These are phyloP conservation scores for Rostrohypoxylon terebratum DNA, from an alignment of 495 filamentous ascomycete species.

Conservation along the genomic window DNA sequence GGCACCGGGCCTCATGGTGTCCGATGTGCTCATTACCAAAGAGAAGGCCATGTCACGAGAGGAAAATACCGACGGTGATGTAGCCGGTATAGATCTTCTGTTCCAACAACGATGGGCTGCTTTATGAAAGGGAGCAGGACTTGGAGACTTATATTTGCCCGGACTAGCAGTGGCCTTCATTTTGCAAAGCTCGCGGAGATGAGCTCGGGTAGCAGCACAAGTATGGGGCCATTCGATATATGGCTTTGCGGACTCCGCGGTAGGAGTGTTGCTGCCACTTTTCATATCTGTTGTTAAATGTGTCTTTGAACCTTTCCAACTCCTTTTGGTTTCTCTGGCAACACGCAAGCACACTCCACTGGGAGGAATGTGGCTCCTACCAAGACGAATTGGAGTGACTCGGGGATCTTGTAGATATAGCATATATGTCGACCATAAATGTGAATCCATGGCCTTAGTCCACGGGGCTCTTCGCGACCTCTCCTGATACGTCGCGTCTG, in stretches of 20 bases:
- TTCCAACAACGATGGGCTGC: slow-evolving; percentile 61
- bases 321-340: slow-evolving; percentile 83
- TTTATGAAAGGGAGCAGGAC: slow-evolving; percentile 76
- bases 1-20: slow-evolving; percentile 79
- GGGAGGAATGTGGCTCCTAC: slow-evolving; percentile 86
- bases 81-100: slow-evolving; percentile 54
- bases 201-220: slow-evolving; percentile 78
- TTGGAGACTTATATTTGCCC: slow-evolving; percentile 74
- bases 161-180: slow-evolving; percentile 72
- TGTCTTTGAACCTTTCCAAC: slow-evolving; percentile 75
- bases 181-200: slow-evolving; percentile 86
- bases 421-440: slow-evolving; percentile 92
- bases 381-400: slow-evolving; percentile 91
- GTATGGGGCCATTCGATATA: slow-evolving; percentile 82
- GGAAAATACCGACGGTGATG: slow-evolving; percentile 58
- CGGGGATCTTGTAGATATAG: slow-evolving; percentile 90
- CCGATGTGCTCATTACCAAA: slow-evolving; percentile 79
- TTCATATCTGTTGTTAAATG: slow-evolving; percentile 52
- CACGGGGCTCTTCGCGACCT: slow-evolving; percentile 67
- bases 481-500: slow-evolving; percentile 34
- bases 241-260: slow-evolving; percentile 55
- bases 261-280: slow-evolving; percentile 77
- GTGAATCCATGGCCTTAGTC: slow-evolving; percentile 91
- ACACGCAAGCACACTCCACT: slow-evolving; percentile 91
- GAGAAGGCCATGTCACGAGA: slow-evolving; percentile 89